These are phyloP conservation scores for Eucalyptus camaldulensis DNA, from an alignment of 345 rosid genomes.

Conservation along the genomic window DNA sequence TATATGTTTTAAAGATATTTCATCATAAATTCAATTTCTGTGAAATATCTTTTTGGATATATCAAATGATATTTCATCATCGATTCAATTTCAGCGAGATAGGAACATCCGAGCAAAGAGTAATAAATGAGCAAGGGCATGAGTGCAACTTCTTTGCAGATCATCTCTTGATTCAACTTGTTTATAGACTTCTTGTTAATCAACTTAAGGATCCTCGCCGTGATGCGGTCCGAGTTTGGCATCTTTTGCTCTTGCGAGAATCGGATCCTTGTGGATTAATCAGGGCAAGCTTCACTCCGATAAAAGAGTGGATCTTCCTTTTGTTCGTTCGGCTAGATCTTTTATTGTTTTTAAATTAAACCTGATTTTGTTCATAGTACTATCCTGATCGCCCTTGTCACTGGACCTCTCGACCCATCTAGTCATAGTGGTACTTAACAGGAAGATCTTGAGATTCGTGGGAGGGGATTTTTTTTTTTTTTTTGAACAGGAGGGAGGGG, in stretches of 20 bases:
- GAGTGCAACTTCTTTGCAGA: background rate
- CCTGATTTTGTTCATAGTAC: background rate
- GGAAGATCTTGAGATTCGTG: background rate
- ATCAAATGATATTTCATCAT: background rate
- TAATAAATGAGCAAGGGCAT: background rate
- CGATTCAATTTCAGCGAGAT: background rate
- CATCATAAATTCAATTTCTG: background rate
- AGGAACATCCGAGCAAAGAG: background rate
- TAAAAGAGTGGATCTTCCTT: background rate
- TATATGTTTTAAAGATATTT: background rate
- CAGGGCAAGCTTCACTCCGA: too few relatives aligned
- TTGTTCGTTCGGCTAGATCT: background rate
- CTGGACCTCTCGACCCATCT: background rate
- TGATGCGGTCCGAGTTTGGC: too few relatives aligned
- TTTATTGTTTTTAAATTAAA: background rate
- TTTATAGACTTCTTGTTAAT: background rate
- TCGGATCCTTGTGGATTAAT: too few relatives aligned
- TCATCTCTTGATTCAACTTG: background rate
- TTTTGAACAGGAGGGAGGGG: background rate
- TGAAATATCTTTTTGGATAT: background rate
- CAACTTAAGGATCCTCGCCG: background rate
- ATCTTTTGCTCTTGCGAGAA: too few relatives aligned
- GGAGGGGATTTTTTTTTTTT: background rate
- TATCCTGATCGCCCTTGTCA: background rate
- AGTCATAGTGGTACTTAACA: background rate